Base-by-base conservation (phyloP, 2,329 filamentous ascomycete genomes). In the Aspergillus costaricaensis region DNA sequence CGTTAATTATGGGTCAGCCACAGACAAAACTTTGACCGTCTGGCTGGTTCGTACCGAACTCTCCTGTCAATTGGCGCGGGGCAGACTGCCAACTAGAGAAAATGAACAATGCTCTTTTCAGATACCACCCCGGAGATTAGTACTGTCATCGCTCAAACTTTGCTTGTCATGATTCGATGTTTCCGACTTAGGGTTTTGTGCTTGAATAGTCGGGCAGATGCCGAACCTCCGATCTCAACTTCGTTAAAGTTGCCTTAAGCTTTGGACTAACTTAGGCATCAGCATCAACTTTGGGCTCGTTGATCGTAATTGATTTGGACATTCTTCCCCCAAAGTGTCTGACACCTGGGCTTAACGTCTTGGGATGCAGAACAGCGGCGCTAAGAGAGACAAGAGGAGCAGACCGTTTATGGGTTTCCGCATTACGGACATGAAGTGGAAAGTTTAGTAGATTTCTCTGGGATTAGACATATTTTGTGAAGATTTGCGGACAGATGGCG, bases 71-170 rank as follows among this genome's bases (percentile, higher is more conserved):
- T 14, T 41, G 39, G 8, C 27, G 38, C 53, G 53, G 54, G 43
- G 54, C 41, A 30, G 54, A 52, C 52, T 60, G 57, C 62, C 57
- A 19, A 57, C 55, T 58, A 21, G 10, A 62, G 62, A 30, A 62
- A 64, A 55, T 32, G 55, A 25, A 39, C 59, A 55, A 58, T 61
- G 38, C 62, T 62, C 55, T 58, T 64, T 61, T 58, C 9, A 64
- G 62, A 55, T 36, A 64, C 43, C 53, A 38, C 38, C 44, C 64
- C 60, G 64, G 58, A 57, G 52, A 53, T 59, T 43, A 57, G 41
- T 44, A 19, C 32, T 49, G 47, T 38, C 59, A 55, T 50, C 53
- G 21, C 38, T 48, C 21, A 49, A 59, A 49, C 54, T 41, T 58
- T 32, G 27, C 47, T 50, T 50, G 47, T 50, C 47, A 50, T 27